A percentile compares a stretch with the other conserved stretches of the same genome.
Conservation (phyloP, 352 stramenopile species). For the Blastocystis sp. region DNA sequence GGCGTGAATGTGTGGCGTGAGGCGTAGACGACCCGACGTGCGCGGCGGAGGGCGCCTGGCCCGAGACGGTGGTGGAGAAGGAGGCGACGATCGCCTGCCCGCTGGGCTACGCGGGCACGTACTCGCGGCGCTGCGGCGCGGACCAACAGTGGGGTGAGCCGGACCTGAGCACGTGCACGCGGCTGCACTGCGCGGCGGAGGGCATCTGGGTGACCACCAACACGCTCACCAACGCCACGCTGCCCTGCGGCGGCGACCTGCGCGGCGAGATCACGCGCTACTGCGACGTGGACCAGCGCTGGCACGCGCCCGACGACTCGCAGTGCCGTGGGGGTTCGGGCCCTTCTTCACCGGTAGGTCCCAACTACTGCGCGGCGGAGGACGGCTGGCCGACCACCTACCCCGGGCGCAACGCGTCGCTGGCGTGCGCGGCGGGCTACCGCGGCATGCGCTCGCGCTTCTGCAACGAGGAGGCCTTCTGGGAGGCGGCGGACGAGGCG, state of each 20-base stretch:
- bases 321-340: neutral
- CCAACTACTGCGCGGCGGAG: constrained; percentile 45
- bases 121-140: neutral
- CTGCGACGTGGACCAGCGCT: constrained; percentile 39
- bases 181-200: constrained; percentile 49
- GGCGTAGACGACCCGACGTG: constrained; percentile 20
- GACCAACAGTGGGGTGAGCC: constrained; percentile 36
- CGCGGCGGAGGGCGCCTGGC: constrained; percentile 38
- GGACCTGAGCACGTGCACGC: constrained; percentile 41
- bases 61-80: neutral
- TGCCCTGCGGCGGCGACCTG: constrained; percentile 36
- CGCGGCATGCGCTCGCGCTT: constrained; percentile 30
- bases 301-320: constrained; percentile 17
- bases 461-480: constrained; percentile 40
- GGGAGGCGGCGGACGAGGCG: constrained; percentile 22
- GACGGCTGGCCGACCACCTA: constrained; percentile 41
- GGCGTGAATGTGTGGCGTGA: neutral
- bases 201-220: constrained; percentile 51
- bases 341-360: neutral
- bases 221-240: constrained; percentile 46
- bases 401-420: constrained; percentile 10
- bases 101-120: constrained; percentile 49
- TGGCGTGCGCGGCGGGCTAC: constrained; percentile 31
- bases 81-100: constrained; percentile 26
- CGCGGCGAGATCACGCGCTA: constrained; percentile 62